These are phyloP conservation scores for Paralagenidium karlingii DNA, from an alignment of 352 stramenopile species.

Conservation along the genomic window DNA sequence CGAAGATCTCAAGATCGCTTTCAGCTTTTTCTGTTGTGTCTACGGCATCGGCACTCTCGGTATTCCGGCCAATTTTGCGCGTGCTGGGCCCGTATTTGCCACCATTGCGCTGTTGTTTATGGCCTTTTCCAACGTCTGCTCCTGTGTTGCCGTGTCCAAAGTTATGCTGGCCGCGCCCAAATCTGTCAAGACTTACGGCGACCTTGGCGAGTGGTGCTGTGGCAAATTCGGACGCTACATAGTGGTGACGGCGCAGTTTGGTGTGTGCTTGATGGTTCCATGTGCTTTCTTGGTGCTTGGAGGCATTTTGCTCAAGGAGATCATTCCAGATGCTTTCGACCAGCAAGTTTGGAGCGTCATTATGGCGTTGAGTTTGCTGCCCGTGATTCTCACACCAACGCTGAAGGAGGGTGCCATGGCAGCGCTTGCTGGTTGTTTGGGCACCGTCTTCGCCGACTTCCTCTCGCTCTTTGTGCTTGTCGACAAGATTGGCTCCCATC, in stretches of 20 bases:
- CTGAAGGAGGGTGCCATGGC: slow-evolving; percentile 4
- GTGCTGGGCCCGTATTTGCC: slow-evolving; percentile 3
- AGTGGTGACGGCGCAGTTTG: slow-evolving; percentile 1
- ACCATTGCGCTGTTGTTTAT: slow-evolving; percentile 6
- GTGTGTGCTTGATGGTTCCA: slow-evolving; percentile 2
- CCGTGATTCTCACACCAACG: slow-evolving; percentile 4
- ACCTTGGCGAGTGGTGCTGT: slow-evolving; percentile 7
- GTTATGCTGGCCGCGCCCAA: slow-evolving; percentile 5
- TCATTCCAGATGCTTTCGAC: slow-evolving; percentile 4
- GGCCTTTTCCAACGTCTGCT: slow-evolving; percentile 6
- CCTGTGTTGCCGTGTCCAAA: slow-evolving; percentile 5
- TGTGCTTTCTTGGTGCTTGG: slow-evolving; percentile 7
- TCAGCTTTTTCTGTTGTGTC: slow-evolving; percentile 9
- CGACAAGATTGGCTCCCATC: slow-evolving; percentile 5
- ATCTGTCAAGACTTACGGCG: slow-evolving; percentile 8
- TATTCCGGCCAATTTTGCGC: slow-evolving; percentile 7
- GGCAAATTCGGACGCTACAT: slow-evolving; percentile 1
- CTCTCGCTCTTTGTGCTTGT: slow-evolving; percentile 5
- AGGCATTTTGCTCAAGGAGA: slow-evolving; percentile 1
- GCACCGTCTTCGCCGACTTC: slow-evolving; percentile 7
- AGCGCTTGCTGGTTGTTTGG: slow-evolving; percentile 4
- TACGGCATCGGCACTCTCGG: slow-evolving; percentile 9
- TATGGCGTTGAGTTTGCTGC: slow-evolving; percentile 5
- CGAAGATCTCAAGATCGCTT: slow-evolving; percentile 8
- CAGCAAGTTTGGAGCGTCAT: slow-evolving; percentile 5